Evolutionary conservation across 306 rosid genomes (phyloP).

Genomic region (Hippophae tibetana): DNA sequence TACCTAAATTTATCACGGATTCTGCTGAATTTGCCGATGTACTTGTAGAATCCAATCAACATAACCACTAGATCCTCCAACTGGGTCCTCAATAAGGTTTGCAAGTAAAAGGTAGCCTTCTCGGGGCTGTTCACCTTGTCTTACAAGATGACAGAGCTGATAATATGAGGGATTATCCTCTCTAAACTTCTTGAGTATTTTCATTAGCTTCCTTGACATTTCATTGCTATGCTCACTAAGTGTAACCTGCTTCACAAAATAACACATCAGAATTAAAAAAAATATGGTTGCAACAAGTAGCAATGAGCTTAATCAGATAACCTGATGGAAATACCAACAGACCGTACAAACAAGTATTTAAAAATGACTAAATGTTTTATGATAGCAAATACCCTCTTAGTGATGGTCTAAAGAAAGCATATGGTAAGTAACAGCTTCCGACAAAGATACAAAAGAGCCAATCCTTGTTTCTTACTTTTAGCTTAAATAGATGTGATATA

Average conservation of each 20-base stretch:
- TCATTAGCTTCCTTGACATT: constrained; percentile 75
- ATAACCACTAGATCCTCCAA: constrained; percentile 73
- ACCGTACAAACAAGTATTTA: too few relatives aligned
- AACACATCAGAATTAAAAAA: constrained; percentile 5
- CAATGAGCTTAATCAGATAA: neutral
- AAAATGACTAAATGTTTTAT: too few relatives aligned
- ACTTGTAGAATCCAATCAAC: constrained; percentile 85
- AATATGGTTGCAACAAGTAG: neutral
- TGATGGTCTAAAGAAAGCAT: too few relatives aligned
- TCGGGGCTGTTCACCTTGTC: constrained; percentile 97
- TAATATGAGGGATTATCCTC: constrained; percentile 49
- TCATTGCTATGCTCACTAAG: constrained; percentile 50
- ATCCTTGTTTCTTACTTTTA: neutral
- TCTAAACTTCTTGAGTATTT: constrained; percentile 55
- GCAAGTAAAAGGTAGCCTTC: constrained; percentile 81
- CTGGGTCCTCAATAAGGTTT: constrained; percentile 89
- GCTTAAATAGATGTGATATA: constrained; percentile 23
- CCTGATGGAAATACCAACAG: too few relatives aligned
- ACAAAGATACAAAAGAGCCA: too few relatives aligned
- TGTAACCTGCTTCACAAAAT: constrained; percentile 43
- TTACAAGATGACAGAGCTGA: constrained; percentile 71
- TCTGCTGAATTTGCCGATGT: constrained; percentile 87
- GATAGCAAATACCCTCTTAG: too few relatives aligned
- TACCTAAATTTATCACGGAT: constrained; percentile 47
- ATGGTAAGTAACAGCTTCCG: too few relatives aligned